Conservation (phyloP, 2,329 filamentous ascomycete genomes). For the Fusarium sp. region DNA sequence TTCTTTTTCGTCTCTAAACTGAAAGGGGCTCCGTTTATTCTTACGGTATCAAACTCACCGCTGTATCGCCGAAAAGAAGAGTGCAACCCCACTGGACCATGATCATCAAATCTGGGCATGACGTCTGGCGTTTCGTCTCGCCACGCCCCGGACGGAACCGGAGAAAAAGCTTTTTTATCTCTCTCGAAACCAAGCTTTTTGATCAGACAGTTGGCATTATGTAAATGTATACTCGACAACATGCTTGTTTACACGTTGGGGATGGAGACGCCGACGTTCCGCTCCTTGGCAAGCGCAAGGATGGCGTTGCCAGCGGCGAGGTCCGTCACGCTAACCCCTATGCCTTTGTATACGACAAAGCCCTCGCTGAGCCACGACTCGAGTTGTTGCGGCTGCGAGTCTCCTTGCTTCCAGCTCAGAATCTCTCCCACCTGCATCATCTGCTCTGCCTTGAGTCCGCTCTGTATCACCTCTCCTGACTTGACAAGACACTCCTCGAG, state of each 20-base stretch:
- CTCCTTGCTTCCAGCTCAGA: constrained; percentile 16
- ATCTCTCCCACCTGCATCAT: constrained; percentile 74
- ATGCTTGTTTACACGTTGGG: constrained; percentile 21
- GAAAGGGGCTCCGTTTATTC: too few relatives aligned
- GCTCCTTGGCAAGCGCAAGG: constrained; percentile 46
- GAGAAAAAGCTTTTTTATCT: not conserved
- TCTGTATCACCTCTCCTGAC: constrained; percentile 78
- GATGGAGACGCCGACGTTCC: constrained; percentile 21
- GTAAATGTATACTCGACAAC: not conserved
- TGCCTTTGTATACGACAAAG: constrained; percentile 48
- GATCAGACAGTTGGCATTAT: not conserved
- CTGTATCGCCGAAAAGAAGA: not conserved
- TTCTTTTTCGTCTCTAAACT: too few relatives aligned
- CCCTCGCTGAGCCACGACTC: constrained; percentile 39
- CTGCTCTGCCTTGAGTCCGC: constrained; percentile 69
- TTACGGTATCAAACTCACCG: not conserved
- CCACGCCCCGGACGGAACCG: not conserved
- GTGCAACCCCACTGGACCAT: not conserved
- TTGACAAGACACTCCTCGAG: constrained; percentile 74
- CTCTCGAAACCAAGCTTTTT: not conserved
- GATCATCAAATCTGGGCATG: not conserved
- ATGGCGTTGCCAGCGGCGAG: constrained; percentile 51
- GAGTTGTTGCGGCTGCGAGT: not conserved
- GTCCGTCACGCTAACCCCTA: constrained; percentile 53
- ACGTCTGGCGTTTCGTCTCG: not conserved